Evolutionary conservation across 2,329 filamentous ascomycete species (phyloP).

Genomic region (Diaporthe helianthi): DNA sequence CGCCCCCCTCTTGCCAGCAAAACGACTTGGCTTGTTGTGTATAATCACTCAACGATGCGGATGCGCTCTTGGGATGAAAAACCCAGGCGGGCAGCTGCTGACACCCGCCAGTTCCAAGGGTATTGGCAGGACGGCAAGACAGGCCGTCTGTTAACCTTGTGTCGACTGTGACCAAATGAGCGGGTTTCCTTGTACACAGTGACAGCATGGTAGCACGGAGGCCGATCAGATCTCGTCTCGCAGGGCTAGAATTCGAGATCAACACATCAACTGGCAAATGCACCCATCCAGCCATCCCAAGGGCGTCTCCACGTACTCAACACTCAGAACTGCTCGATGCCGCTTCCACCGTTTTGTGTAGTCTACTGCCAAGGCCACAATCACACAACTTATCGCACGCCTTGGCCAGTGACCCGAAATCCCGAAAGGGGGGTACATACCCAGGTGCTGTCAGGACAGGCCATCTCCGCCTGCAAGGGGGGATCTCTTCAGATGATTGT

Average conservation of each 20-base stretch:
- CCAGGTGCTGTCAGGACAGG: background rate
- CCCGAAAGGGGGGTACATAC: background rate
- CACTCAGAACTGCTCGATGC: background rate
- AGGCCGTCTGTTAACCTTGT: background rate
- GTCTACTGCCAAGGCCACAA: conserved; percentile 14
- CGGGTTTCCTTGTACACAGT: conserved; percentile 8
- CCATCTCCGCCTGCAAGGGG: conserved; percentile 9
- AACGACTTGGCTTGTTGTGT: background rate
- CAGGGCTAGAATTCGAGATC: conserved; percentile 4
- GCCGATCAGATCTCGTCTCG: conserved; percentile 25
- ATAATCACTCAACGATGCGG: background rate
- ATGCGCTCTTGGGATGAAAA: background rate
- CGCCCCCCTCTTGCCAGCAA: conserved; percentile 1
- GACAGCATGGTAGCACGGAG: conserved; percentile 5
- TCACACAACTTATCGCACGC: conserved; percentile 19
- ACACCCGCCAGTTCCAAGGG: conserved; percentile 13
- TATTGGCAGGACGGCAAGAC: background rate
- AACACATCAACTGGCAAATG: background rate
- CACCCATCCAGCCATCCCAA: too few relatives aligned
- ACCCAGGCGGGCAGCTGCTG: conserved; percentile 3
- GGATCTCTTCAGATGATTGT: conserved; percentile 2
- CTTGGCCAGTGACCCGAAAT: conserved; percentile 20
- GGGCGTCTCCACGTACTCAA: background rate
- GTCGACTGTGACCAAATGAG: background rate
- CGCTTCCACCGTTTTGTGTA: background rate